These are phyloP conservation scores for Lyophyllum shimeji DNA, from an alignment of 768 basidiomycete species.

Conservation along the genomic window DNA sequence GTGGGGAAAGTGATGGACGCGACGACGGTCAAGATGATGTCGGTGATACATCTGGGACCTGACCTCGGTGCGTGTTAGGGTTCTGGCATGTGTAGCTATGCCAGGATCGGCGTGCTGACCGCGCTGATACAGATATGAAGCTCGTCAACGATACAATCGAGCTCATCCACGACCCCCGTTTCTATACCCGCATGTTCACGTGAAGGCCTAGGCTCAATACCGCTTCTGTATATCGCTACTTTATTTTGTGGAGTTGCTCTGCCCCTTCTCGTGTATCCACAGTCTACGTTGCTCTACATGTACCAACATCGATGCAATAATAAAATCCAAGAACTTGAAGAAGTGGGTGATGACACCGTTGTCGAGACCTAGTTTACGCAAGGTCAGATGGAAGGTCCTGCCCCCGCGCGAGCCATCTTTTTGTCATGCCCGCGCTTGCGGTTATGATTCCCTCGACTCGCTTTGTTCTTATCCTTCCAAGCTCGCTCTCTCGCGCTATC, in stretches of 20 bases:
- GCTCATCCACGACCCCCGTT: conserved; percentile 58
- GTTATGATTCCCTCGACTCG: conserved; percentile 68
- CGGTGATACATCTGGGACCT: conserved; percentile 54
- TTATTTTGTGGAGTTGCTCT: neutral
- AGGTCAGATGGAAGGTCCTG: conserved; percentile 24
- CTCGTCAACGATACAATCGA: conserved; percentile 62
- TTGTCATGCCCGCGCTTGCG: conserved; percentile 86
- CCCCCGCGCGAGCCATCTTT: conserved; percentile 75
- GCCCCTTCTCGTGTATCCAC: neutral
- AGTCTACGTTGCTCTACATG: neutral
- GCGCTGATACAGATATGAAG: conserved; percentile 44
- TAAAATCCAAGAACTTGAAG: neutral
- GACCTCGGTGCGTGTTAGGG: conserved; percentile 67
- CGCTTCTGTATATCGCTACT: too few species aligned
- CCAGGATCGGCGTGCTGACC: conserved; percentile 6
- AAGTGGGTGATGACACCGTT: too few species aligned
- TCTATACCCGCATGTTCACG: conserved; percentile 47
- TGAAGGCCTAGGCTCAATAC: neutral
- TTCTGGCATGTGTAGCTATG: neutral
- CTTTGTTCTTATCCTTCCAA: conserved; percentile 77
- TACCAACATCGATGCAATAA: conserved; percentile 2
- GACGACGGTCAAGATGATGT: conserved; percentile 56
- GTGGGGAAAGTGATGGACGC: conserved; percentile 60
- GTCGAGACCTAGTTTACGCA: too few species aligned
- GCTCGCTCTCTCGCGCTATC: conserved; percentile 56